phyloP scores from a whole-genome alignment of 1,284 basidiomycete genomes.

The Abortiporus biennis region DNA sequence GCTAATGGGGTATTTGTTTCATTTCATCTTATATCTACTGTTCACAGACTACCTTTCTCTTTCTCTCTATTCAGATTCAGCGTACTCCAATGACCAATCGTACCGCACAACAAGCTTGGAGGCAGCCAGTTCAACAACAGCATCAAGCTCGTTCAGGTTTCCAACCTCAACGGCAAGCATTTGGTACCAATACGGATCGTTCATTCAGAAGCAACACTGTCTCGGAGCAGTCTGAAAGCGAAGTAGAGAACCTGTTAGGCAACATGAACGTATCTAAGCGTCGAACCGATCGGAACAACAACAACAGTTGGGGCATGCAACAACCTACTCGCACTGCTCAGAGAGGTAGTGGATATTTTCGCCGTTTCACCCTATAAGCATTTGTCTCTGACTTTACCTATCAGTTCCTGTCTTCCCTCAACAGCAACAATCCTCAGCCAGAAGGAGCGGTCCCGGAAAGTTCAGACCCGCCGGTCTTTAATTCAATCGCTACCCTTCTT shows the following conservation, averaged over 20 bases:
- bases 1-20: constrained; percentile 46
- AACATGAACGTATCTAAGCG: constrained; percentile 14
- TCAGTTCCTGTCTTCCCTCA: too few relatives aligned
- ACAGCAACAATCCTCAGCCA: too few relatives aligned
- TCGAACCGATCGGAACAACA: neutral
- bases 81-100: constrained; percentile 63
- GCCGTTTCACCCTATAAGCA: too few relatives aligned
- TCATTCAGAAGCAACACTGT: constrained; percentile 36
- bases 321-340: too few relatives aligned
- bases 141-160: constrained; percentile 2
- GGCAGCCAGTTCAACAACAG: constrained; percentile 23
- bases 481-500: too few relatives aligned
- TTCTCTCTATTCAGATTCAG: constrained; percentile 46
- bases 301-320: too few relatives aligned
- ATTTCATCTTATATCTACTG: neutral
- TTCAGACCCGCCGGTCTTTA: too few relatives aligned
- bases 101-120: constrained; percentile 25
- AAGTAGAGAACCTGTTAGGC: constrained; percentile 59
- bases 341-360: too few relatives aligned
- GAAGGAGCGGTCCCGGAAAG: too few relatives aligned
- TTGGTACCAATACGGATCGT: constrained; percentile 33
- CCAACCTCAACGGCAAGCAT: constrained; percentile 41
- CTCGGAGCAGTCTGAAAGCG: constrained; percentile 62
- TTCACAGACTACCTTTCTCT: neutral
- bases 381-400: too few relatives aligned